Evolutionary conservation across 2,329 filamentous ascomycete species (phyloP), one percentile per base, ranked within the genome.

Genomic region (Cryoendolithus antarcticus): DNA sequence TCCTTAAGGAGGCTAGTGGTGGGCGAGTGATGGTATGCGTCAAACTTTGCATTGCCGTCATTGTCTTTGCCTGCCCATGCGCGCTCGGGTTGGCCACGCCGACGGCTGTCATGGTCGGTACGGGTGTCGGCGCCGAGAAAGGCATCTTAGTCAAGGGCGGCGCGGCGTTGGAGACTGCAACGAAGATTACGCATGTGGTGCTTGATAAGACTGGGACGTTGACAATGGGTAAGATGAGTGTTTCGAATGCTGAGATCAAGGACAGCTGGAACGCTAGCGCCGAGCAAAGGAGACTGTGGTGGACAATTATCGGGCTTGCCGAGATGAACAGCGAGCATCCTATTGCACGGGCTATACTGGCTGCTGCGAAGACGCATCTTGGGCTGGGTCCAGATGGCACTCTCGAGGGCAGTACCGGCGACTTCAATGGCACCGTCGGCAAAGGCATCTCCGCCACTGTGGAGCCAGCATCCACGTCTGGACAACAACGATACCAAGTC

Each of bases 101-200:
- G 2, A 98, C 91, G 0, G 91, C 91, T 2, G 88, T 98, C 58
- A 96, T 98, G 91, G 91, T 98, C 24, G 91, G 91, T 32, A 96
- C 91, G n/a, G 91, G 91, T 43, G 79, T 95, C 27, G 91, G 91
- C 37, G 91, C 91, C 2, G 84, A 95, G 61, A 82, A 94, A 51
- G 91, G 91, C 15, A 98, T 98, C 50, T 69, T 98, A n/a, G 86
- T 96, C 59, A 98, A 98, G 64, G 89, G 91, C 39, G 91, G 91
- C 40, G 88, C 85, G 31, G 86, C 88, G 24, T 69, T 98, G 3
- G 89, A 98, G 65, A 86, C 77, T 4, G 83, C 86, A 0, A 96
- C 86, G 6, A 89, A 86, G 60, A 75, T 96, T 48, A 93, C 80
- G 2, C 82, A 93, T 50, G 75, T 96, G 12, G 82, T 96, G 10